Percentiles rank a stretch among this genome's conserved stretches.
Conservation (phyloP, 352 stramenopile genomes). For the Phytophthora idaei region DNA sequence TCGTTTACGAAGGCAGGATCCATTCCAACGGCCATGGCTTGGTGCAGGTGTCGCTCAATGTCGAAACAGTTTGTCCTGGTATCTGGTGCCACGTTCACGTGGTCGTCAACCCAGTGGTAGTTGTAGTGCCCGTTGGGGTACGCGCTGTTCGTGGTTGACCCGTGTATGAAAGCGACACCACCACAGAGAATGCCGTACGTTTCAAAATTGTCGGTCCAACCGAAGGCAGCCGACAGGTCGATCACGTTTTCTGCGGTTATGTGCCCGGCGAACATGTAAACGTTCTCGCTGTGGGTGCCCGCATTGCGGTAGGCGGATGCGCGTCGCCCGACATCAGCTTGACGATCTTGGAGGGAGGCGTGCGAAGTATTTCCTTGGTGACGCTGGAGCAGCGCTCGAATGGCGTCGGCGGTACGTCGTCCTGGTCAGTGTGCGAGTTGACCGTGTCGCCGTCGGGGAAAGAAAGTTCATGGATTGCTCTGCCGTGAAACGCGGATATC, state of each 20-base stretch:
- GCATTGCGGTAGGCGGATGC: constrained; percentile 17
- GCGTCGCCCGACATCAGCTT: constrained; percentile 16
- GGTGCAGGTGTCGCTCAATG: background rate
- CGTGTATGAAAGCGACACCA: constrained; percentile 20
- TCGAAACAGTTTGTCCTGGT: constrained; percentile 1
- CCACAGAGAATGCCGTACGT: constrained; percentile 6
- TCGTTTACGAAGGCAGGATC: constrained; percentile 1
- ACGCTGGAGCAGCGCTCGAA: background rate
- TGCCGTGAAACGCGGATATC: background rate
- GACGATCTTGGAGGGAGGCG: background rate
- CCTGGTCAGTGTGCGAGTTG: constrained; percentile 15
- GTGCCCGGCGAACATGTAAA: constrained; percentile 3
- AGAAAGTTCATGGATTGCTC: constrained; percentile 27
- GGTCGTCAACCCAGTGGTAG: constrained; percentile 37
- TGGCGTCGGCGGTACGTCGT: background rate
- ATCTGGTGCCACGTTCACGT: constrained; percentile 21
- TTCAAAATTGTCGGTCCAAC: constrained; percentile 11
- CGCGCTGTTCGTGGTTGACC: background rate
- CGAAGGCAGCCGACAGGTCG: constrained; percentile 15
- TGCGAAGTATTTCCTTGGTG: constrained; percentile 1
- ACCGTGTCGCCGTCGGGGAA: constrained; percentile 11
- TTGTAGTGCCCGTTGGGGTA: background rate
- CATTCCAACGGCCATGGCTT: constrained; percentile 17
- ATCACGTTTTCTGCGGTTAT: constrained; percentile 18
- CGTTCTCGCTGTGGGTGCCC: constrained; percentile 11